These are phyloP conservation scores for Dictyostelium firmibasis DNA, from an alignment of 78 protist species.

Conservation along the genomic window DNA sequence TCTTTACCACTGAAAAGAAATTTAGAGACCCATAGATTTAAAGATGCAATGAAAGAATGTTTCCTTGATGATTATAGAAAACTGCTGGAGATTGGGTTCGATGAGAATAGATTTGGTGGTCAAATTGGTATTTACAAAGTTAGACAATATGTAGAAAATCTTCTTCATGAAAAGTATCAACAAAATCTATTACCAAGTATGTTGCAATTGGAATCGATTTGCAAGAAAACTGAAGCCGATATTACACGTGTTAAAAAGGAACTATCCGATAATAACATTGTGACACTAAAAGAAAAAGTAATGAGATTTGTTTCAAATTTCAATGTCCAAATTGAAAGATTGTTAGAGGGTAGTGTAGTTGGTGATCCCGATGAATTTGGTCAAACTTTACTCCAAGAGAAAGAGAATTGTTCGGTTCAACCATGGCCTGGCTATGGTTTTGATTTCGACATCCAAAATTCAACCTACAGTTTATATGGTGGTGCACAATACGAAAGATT, in stretches of 20 bases:
- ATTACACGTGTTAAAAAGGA: slow-evolving; percentile 57
- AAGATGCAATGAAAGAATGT: slow-evolving; percentile 70
- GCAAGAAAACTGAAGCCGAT: slow-evolving; percentile 60
- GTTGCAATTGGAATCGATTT: slow-evolving; percentile 46
- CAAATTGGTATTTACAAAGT: slow-evolving; percentile 81
- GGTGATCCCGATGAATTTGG: slow-evolving; percentile 85
- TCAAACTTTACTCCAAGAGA: slow-evolving; percentile 75
- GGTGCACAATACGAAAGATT: slow-evolving; percentile 88
- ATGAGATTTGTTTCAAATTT: slow-evolving; percentile 50
- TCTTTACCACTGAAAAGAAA: slow-evolving; percentile 70
- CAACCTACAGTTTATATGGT: slow-evolving; percentile 74
- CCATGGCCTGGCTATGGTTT: slow-evolving; percentile 81
- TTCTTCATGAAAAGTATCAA: slow-evolving; percentile 69
- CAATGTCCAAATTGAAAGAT: slow-evolving; percentile 61
- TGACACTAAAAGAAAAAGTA: slow-evolving; percentile 28
- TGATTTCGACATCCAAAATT: slow-evolving; percentile 75
- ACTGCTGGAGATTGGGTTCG: slow-evolving; percentile 67
- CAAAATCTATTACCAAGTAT: slow-evolving; percentile 73
- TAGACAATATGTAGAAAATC: slow-evolving; percentile 26
- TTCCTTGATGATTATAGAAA: slow-evolving; percentile 80
- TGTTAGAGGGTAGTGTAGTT: slow-evolving; percentile 76
- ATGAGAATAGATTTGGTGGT: slow-evolving; percentile 62
- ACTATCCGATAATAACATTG: slow-evolving; percentile 59
- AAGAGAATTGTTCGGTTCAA: slow-evolving; percentile 27
- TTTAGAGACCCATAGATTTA: slow-evolving; percentile 43